Evolutionary conservation across 345 rosid genomes (phyloP).

Genomic region (Carallia pectinifolia): DNA sequence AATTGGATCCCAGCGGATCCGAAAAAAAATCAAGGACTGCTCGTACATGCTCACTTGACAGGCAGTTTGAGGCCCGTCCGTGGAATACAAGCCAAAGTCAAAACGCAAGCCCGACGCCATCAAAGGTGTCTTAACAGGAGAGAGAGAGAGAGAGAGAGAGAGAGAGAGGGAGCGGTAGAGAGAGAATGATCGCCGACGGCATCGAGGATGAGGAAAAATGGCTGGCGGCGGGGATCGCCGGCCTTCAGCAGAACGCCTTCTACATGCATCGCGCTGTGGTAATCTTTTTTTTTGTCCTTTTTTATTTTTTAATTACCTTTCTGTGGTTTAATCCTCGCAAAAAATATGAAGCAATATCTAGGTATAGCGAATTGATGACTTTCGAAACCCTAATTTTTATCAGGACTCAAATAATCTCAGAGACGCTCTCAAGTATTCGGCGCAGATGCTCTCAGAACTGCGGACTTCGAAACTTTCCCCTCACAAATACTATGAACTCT

Average conservation of each 20-base stretch:
- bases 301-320: slow-evolving; percentile 18
- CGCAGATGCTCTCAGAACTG: slow-evolving; percentile 98
- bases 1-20: slow-evolving; percentile 20
- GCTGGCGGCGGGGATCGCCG: slow-evolving; percentile 92
- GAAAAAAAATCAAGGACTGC: not conserved
- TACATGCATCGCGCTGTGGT: slow-evolving; percentile 99
- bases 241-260: slow-evolving; percentile 96
- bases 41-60: slow-evolving; percentile 7
- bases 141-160: slow-evolving; percentile 25
- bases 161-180: slow-evolving; percentile 17
- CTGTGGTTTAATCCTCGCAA: too few species aligned
- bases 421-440: slow-evolving; percentile 96
- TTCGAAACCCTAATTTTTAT: slow-evolving; percentile 32
- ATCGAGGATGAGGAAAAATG: slow-evolving; percentile 96
- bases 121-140: slow-evolving; percentile 10
- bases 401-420: slow-evolving; percentile 95
- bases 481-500: slow-evolving; percentile 87
- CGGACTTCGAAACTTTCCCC: slow-evolving; percentile 98
- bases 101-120: slow-evolving; percentile 30
- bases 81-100: slow-evolving; percentile 25
- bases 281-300: slow-evolving; percentile 16
- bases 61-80: slow-evolving; percentile 24
- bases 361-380: not conserved
- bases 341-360: too few species aligned
- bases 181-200: slow-evolving; percentile 76